A percentile compares a stretch with the other conserved stretches of the same genome.
Evolutionary conservation across 345 rosid species (phyloP).

Genomic region (Bruguiera sexangula): DNA sequence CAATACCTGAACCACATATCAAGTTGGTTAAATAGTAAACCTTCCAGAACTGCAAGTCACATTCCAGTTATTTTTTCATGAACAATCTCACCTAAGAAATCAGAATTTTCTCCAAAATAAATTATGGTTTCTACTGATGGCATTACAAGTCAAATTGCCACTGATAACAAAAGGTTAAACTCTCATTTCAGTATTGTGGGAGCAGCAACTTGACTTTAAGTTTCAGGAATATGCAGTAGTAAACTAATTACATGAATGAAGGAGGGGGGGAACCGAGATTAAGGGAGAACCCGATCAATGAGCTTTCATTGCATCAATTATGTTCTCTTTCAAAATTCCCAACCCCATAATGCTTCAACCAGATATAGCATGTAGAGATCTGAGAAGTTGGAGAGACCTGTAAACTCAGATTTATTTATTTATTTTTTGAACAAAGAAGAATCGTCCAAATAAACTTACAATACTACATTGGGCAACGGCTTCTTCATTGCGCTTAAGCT

Average conservation of each 20-base stretch:
- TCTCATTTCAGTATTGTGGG: too few relatives aligned
- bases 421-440: not conserved
- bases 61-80: not conserved
- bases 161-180: too few relatives aligned
- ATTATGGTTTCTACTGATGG: too few relatives aligned
- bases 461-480: constrained; percentile 82
- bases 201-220: too few relatives aligned
- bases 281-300: not conserved
- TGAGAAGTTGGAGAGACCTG: not conserved
- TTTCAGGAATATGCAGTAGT: too few relatives aligned
- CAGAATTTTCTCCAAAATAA: too few relatives aligned
- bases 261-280: not conserved
- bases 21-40: not conserved
- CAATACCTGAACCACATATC: constrained; percentile 48
- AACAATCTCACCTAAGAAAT: too few relatives aligned
- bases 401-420: not conserved
- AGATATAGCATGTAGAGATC: not conserved
- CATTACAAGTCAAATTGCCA: too few relatives aligned
- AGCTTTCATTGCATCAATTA: not conserved
- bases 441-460: constrained; percentile 35
- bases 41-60: not conserved
- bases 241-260: too few relatives aligned
- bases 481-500: constrained; percentile 74
- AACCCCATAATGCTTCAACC: not conserved
- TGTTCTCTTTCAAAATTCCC: not conserved